Evolutionary conservation across 495 filamentous ascomycete genomes (phyloP).

Genomic region (Penicillium angulare): DNA sequence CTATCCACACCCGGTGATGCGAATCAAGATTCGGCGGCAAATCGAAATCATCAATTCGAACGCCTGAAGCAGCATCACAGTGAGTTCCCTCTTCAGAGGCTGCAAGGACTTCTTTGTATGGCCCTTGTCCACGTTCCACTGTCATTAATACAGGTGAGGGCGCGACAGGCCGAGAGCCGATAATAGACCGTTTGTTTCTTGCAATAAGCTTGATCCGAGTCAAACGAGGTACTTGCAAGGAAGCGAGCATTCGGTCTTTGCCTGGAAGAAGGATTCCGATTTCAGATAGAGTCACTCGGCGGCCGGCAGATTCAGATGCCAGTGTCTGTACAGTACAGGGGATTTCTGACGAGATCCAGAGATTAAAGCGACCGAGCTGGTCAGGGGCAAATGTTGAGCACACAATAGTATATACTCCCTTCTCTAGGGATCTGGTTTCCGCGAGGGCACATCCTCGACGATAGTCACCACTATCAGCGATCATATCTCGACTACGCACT

Average conservation of each 20-base stretch:
- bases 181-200: constrained; percentile 37
- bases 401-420: constrained; percentile 81
- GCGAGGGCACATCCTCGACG: constrained; percentile 72
- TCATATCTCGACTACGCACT: constrained; percentile 72
- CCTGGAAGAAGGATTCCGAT: constrained; percentile 50
- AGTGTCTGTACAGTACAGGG: constrained; percentile 54
- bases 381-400: constrained; percentile 83
- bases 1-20: constrained; percentile 65
- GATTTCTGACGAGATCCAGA: constrained; percentile 65
- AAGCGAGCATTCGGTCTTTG: constrained; percentile 51
- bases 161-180: constrained; percentile 34
- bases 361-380: constrained; percentile 69
- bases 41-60: constrained; percentile 71
- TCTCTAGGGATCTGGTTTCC: constrained; percentile 52
- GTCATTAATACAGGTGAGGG: constrained; percentile 60
- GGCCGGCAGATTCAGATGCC: constrained; percentile 65
- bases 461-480: constrained; percentile 81
- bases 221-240: constrained; percentile 50
- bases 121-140: constrained; percentile 66
- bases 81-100: constrained; percentile 63
- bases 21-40: constrained; percentile 54
- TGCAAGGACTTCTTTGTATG: constrained; percentile 60
- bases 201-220: constrained; percentile 58
- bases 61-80: constrained; percentile 62
- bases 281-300: constrained; percentile 53